phyloP scores from a whole-genome alignment of 2,329 filamentous ascomycete genomes.

The Colletotrichum abscissum region DNA sequence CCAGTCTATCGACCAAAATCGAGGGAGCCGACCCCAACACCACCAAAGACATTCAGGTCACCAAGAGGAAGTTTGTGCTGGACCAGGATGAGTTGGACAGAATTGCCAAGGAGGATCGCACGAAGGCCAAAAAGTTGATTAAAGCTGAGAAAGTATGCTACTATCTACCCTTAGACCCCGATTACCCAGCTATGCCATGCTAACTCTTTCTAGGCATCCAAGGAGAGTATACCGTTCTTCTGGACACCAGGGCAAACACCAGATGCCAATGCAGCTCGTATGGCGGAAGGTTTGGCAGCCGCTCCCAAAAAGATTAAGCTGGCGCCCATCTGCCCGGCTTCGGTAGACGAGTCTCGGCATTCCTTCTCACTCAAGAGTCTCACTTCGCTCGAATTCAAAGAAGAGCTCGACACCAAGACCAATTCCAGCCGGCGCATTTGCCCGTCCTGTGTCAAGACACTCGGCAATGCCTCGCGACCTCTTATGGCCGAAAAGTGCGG shows the following conservation, averaged over 20 bases:
- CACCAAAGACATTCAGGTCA: slow-evolving; percentile 37
- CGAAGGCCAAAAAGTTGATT: slow-evolving; percentile 76
- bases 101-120: slow-evolving; percentile 76
- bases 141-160: slow-evolving; percentile 75
- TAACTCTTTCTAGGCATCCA: slow-evolving; percentile 28
- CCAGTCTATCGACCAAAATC: not conserved
- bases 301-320: slow-evolving; percentile 71
- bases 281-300: not conserved
- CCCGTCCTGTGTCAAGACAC: slow-evolving; percentile 84
- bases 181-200: slow-evolving; percentile 5
- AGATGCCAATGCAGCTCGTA: slow-evolving; percentile 46
- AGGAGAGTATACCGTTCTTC: slow-evolving; percentile 78
- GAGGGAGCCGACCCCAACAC: not conserved
- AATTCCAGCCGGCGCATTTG: slow-evolving; percentile 67
- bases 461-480: slow-evolving; percentile 86
- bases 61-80: slow-evolving; percentile 83
- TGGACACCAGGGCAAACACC: slow-evolving; percentile 92
- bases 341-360: slow-evolving; percentile 74
- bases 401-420: slow-evolving; percentile 67
- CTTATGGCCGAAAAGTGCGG: slow-evolving; percentile 89
- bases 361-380: slow-evolving; percentile 82
- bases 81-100: slow-evolving; percentile 81
- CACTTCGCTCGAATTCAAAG: slow-evolving; percentile 80
- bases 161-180: not conserved
- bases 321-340: slow-evolving; percentile 81